These are phyloP conservation scores for Boletus patriciae DNA, from an alignment of 768 basidiomycete species.

Conservation along the genomic window DNA sequence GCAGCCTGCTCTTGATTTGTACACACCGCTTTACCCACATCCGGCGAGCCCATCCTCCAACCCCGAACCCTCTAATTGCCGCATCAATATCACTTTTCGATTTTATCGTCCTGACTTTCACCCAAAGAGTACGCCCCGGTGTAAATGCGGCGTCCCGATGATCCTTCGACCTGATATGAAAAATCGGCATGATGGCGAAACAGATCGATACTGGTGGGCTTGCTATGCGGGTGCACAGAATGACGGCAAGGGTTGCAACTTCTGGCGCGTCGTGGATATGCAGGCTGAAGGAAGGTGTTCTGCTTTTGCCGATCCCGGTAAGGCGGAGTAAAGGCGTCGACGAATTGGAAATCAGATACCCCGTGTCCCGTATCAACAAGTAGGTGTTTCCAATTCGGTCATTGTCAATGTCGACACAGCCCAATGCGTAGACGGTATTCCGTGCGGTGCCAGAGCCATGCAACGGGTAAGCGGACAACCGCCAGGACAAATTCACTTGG, in stretches of 20 bases:
- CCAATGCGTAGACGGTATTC: not conserved
- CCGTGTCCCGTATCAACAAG: not conserved
- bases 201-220: constrained; percentile 69
- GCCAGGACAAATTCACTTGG: not conserved
- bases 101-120: constrained; percentile 84
- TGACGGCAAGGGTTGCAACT: constrained; percentile 77
- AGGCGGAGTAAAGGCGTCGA: not conserved
- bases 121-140: constrained; percentile 63
- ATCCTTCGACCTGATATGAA: constrained; percentile 81
- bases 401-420: constrained; percentile 1
- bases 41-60: constrained; percentile 17
- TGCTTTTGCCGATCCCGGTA: constrained; percentile 29
- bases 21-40: constrained; percentile 55
- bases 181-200: constrained; percentile 52
- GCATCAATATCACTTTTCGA: constrained; percentile 85
- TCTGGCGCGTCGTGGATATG: constrained; percentile 75
- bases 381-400: not conserved
- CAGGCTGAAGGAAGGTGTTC: constrained; percentile 63
- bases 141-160: constrained; percentile 70
- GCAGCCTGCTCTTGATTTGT: constrained; percentile 68
- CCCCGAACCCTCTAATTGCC: constrained; percentile 56
- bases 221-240: constrained; percentile 82
- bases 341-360: not conserved
- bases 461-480: not conserved
- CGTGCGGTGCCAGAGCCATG: not conserved